Conservation (phyloP, 2,329 filamentous ascomycete genomes). For the Cladosporium halotolerans region DNA sequence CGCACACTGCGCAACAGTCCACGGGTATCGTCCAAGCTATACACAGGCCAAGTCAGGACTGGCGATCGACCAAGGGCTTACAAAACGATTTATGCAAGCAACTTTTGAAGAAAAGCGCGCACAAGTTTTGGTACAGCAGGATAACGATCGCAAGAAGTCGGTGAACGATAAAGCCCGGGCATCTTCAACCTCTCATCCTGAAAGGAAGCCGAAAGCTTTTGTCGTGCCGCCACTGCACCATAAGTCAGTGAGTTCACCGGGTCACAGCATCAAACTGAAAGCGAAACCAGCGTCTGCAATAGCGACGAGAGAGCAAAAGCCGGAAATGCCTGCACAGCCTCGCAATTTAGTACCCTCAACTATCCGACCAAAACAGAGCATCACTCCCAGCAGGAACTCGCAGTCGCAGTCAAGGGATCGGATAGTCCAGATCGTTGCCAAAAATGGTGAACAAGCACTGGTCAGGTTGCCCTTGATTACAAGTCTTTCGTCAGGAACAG, state of each 20-base stretch:
- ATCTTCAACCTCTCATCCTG: constrained; percentile 4
- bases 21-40: neutral
- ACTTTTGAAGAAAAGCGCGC: constrained; percentile 18
- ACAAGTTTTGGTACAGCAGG: too few relatives aligned
- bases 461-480: constrained; percentile 11
- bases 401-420: neutral
- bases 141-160: neutral
- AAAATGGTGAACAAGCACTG: constrained; percentile 20
- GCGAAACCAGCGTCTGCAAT: too few relatives aligned
- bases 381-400: neutral
- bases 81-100: constrained; percentile 16
- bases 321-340: too few relatives aligned
- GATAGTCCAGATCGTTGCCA: constrained; percentile 14
- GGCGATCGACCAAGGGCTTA: neutral
- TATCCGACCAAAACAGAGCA: too few relatives aligned
- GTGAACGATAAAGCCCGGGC: too few relatives aligned
- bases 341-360: too few relatives aligned
- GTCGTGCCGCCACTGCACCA: neutral
- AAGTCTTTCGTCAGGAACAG: neutral
- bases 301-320: too few relatives aligned
- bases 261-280: too few relatives aligned
- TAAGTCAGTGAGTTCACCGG: too few relatives aligned
- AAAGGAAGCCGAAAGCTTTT: constrained; percentile 1
- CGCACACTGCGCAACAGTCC: constrained; percentile 18
- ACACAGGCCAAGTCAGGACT: constrained; percentile 10